A percentile compares a stretch with the other conserved stretches of the same genome.
These are phyloP conservation scores for Xenosphaeropsis pyriputrescens DNA, from an alignment of 2,329 filamentous ascomycete genomes.

Conservation along the genomic window DNA sequence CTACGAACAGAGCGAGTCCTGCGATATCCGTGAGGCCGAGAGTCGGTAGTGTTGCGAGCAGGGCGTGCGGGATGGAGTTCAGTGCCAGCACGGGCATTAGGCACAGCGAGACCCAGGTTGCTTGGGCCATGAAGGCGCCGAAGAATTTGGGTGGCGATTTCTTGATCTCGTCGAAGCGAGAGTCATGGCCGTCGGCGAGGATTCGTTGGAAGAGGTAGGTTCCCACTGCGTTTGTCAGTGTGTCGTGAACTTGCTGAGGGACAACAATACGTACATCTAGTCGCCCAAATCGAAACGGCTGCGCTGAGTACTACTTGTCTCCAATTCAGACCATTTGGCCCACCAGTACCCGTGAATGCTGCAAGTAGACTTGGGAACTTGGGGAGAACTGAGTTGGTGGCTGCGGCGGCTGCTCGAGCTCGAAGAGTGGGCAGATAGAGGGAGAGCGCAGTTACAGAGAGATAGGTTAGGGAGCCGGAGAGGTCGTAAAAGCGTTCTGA, in stretches of 20 bases:
- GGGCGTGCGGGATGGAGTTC: constrained; percentile 41
- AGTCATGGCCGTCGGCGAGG: constrained; percentile 41
- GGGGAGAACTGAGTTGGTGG: constrained; percentile 23
- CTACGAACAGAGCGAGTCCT: constrained; percentile 40
- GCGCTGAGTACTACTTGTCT: constrained; percentile 37
- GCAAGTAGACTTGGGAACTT: constrained; percentile 30
- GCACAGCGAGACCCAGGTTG: constrained; percentile 53
- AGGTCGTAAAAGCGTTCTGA: constrained; percentile 56
- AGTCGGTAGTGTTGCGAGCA: constrained; percentile 31
- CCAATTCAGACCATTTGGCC: constrained; percentile 38
- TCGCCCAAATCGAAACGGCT: constrained; percentile 46
- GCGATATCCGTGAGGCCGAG: constrained; percentile 37
- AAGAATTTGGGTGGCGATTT: constrained; percentile 34
- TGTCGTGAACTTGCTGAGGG: constrained; percentile 1
- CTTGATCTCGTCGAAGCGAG: constrained; percentile 39
- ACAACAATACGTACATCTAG: constrained; percentile 33
- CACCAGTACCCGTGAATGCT: constrained; percentile 25
- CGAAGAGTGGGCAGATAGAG: constrained; percentile 45
- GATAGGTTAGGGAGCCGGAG: constrained; percentile 50
- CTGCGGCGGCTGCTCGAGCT: constrained; percentile 30
- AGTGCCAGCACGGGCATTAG: constrained; percentile 48
- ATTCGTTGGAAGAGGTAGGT: constrained; percentile 49
- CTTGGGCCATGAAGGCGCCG: constrained; percentile 43
- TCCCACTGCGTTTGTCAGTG: constrained; percentile 31
- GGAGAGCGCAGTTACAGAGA: constrained; percentile 46